phyloP scores from a whole-genome alignment of 768 basidiomycete genomes.

The Tulasnella sp. region DNA sequence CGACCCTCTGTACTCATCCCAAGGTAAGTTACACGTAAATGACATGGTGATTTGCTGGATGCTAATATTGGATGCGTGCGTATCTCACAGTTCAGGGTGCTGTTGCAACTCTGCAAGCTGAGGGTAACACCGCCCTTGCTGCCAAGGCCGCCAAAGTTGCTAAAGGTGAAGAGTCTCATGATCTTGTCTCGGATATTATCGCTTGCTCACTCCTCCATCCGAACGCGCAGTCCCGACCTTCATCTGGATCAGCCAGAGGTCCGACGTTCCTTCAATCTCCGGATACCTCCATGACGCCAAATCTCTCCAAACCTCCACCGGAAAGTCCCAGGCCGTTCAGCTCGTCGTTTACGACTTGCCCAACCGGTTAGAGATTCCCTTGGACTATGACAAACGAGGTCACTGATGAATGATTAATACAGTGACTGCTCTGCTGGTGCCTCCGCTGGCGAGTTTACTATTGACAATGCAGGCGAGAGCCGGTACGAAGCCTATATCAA shows the following conservation, averaged over 20 bases:
- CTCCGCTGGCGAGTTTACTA: slow-evolving; percentile 30
- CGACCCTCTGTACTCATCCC: background rate
- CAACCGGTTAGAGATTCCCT: slow-evolving; percentile 24
- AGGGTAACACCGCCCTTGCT: background rate
- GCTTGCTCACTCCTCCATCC: background rate
- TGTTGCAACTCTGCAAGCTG: background rate
- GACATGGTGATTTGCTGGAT: background rate
- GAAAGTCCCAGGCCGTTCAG: slow-evolving; percentile 31
- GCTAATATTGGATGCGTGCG: background rate
- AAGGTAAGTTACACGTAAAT: background rate
- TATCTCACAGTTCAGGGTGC: background rate
- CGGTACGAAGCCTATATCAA: slow-evolving; percentile 28
- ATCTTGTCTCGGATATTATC: background rate
- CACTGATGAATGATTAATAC: background rate
- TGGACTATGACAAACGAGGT: background rate
- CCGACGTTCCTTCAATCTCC: background rate
- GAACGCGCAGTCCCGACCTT: slow-evolving; percentile 13
- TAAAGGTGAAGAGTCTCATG: background rate
- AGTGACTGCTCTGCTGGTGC: slow-evolving; percentile 33
- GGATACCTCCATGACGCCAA: background rate
- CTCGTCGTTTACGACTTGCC: slow-evolving; percentile 44
- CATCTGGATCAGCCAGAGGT: slow-evolving; percentile 19
- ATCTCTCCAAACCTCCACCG: background rate
- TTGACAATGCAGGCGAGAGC: slow-evolving; percentile 29
- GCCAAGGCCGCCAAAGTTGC: slow-evolving; percentile 7